Evolutionary conservation across 495 filamentous ascomycete species (phyloP), one percentile per base, ranked within the genome.

Genomic region (Trichoderma reesei): DNA sequence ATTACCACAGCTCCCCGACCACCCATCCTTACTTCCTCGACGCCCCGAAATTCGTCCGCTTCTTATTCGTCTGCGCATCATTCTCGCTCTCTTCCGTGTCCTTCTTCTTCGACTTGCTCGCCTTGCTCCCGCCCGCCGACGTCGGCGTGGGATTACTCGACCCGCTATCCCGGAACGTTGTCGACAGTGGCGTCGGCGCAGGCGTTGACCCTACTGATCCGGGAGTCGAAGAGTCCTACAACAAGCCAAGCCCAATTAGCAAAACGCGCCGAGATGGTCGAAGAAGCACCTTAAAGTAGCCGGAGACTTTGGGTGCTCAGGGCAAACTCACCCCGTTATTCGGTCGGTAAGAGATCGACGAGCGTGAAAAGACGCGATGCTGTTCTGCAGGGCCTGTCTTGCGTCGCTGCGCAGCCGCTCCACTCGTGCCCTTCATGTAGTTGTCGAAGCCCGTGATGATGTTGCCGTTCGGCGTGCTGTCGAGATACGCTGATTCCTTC

Each of bases 371-470:
- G 4, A 87, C 81, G 39, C 82, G 75, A 66, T 83, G 81, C 41
- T 74, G 70, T 38, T 86, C 84, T 34, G 72, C 74, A 59, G 83
- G 66, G 3, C 75, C 78, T 44, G 75, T 77, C 67, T 80, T 80
- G 60, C 81, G 78, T 60, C 83, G 78, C 64, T 78, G 72, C 3
- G 79, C 81, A 3, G 72, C 74, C 6, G 75, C 72, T 36, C 71
- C 74, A 66, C 72, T 80, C 0, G 80, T 78, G 59, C 90, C 91
- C 72, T 98, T 98, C 78, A 96, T 93, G 75, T 96, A 98, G 68
- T 89, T 93, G 72, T 98, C 94, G 75, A 98, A 98, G 46, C 94
- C 94, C 66, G 87, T 90, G 76, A 98, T 91, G 71, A 98, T 98
- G 78, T 98, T 98, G 18, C 94, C 94, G 48, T 81, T 82, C 31